These are phyloP conservation scores for Pseudoturritis turrita DNA, from an alignment of 345 rosid genomes.

Conservation along the genomic window DNA sequence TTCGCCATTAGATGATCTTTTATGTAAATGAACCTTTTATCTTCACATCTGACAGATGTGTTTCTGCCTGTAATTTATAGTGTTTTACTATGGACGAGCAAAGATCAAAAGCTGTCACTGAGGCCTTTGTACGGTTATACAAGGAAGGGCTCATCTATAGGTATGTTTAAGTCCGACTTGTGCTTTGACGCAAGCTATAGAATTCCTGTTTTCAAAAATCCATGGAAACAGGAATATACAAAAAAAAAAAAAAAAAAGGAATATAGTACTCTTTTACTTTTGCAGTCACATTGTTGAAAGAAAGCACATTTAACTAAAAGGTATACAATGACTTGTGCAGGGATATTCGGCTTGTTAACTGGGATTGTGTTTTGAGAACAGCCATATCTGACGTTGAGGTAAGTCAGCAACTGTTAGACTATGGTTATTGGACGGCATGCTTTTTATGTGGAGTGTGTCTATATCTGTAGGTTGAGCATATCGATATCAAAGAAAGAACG, in stretches of 20 bases:
- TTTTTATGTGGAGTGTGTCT: slow-evolving; percentile 20
- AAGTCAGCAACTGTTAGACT: slow-evolving; percentile 22
- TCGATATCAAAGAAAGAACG: slow-evolving; percentile 67
- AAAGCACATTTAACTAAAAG: neutral
- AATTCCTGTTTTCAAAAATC: neutral
- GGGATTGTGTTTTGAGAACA: slow-evolving; percentile 83
- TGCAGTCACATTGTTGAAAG: neutral
- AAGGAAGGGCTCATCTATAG: slow-evolving; percentile 84
- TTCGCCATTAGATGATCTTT: neutral
- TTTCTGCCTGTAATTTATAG: slow-evolving; percentile 35
- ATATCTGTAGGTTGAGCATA: slow-evolving; percentile 69
- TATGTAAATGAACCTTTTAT: neutral
- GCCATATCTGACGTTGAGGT: slow-evolving; percentile 95
- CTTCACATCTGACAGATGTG: slow-evolving; percentile 5
- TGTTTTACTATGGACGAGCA: slow-evolving; percentile 95
- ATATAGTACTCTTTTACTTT: neutral
- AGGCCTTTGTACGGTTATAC: slow-evolving; percentile 72
- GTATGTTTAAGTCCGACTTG: slow-evolving; percentile 31
- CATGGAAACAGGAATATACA: neutral
- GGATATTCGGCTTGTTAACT: slow-evolving; percentile 77
- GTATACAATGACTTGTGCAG: slow-evolving; percentile 38
- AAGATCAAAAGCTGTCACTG: slow-evolving; percentile 84
- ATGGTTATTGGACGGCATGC: slow-evolving; percentile 1
- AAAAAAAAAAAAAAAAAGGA: neutral
- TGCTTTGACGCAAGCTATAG: neutral